Evolutionary conservation across 495 filamentous ascomycete genomes (phyloP), one percentile per base, ranked within the genome.

Genomic region (Penicillium roqueforti): DNA sequence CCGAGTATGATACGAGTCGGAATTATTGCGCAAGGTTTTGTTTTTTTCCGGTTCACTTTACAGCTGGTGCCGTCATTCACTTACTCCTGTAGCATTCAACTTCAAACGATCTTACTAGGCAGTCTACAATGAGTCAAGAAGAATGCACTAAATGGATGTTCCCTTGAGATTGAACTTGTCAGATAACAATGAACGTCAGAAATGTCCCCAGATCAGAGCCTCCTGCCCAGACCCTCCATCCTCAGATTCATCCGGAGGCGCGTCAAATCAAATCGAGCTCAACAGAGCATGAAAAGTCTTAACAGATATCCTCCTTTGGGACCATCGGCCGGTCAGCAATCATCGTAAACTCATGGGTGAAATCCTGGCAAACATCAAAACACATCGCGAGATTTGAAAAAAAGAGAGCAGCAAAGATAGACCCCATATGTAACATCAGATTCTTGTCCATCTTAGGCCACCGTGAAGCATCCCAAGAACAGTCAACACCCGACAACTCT

Each of bases 191-290:
- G n/a, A 28, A 14, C 25, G 23, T n/a, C 31, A 22, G 14, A 26
- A 25, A 13, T 20, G 3, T n/a, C n/a, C 23, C n/a, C 34, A 50
- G 47, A 19, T 19, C n/a, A 44, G n/a, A 29, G 36, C 47, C 47
- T 50, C 47, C 9, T 50, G 32, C 32, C 46, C 46, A 49, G 46
- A 49, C 46, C 46, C 43, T 28, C 16, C 14, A 16, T 34, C 44
- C 44, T 34, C n/a, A 34, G 10, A 22, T 14, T 6, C 44, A 34
- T 8, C 19, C 31, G 11, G 20, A 36, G 32, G n/a, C n/a, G n/a
- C 6, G n/a, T 36, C n/a, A 36, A 36, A 36, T 16, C 32, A 36
- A 36, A n/a, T 36, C 31, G 31, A 34, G 13, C 32, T 8, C 14
- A 36, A 16, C 32, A 36, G 32, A 36, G n/a, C 32, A n/a, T 2